Conservation (phyloP, 2,329 filamentous ascomycete species). For the Colletotrichum caudatum region DNA sequence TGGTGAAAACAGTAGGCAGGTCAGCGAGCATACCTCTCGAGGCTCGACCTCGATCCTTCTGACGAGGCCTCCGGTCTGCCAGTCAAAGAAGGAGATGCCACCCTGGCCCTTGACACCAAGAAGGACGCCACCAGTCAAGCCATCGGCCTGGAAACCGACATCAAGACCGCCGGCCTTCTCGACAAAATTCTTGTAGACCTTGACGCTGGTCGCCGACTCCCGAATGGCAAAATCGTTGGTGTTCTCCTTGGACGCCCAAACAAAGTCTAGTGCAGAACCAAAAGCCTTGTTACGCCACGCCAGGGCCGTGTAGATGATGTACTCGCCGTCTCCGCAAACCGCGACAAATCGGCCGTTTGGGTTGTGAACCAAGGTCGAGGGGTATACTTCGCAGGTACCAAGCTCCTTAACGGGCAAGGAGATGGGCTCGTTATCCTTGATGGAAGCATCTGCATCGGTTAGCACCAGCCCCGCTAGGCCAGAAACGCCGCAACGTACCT, state of each 20-base stretch:
- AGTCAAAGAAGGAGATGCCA: slow-evolving; percentile 96
- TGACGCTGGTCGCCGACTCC: slow-evolving; percentile 93
- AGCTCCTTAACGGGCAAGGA: slow-evolving; percentile 92
- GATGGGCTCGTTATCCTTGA: slow-evolving; percentile 92
- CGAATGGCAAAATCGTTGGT: slow-evolving; percentile 98
- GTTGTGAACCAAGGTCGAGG: slow-evolving; percentile 94
- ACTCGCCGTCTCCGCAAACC: slow-evolving; percentile 93
- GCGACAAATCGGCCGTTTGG: slow-evolving; percentile 89
- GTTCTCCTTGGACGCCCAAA: slow-evolving; percentile 96
- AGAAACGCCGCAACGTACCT: slow-evolving; percentile 56
- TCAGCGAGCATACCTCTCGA: slow-evolving; percentile 55
- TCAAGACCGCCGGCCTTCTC: slow-evolving; percentile 91
- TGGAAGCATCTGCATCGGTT: slow-evolving; percentile 69
- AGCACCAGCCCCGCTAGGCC: slow-evolving; percentile 41
- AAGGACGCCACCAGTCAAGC: slow-evolving; percentile 87
- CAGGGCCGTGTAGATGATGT: slow-evolving; percentile 97
- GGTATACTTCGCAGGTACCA: slow-evolving; percentile 96
- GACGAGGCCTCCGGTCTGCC: slow-evolving; percentile 89
- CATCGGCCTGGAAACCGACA: slow-evolving; percentile 95
- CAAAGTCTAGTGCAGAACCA: slow-evolving; percentile 94
- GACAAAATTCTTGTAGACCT: slow-evolving; percentile 97
- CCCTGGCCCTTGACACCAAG: slow-evolving; percentile 96
- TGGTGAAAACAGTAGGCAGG: too few species aligned
- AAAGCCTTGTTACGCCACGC: slow-evolving; percentile 99
- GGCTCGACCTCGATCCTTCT: slow-evolving; percentile 88